Percentiles rank a stretch among this genome's conserved stretches.
These are phyloP conservation scores for Thuidium tamariscinum DNA, from an alignment of 225 moss, liverwort and hornwort genomes.

Conservation along the genomic window DNA sequence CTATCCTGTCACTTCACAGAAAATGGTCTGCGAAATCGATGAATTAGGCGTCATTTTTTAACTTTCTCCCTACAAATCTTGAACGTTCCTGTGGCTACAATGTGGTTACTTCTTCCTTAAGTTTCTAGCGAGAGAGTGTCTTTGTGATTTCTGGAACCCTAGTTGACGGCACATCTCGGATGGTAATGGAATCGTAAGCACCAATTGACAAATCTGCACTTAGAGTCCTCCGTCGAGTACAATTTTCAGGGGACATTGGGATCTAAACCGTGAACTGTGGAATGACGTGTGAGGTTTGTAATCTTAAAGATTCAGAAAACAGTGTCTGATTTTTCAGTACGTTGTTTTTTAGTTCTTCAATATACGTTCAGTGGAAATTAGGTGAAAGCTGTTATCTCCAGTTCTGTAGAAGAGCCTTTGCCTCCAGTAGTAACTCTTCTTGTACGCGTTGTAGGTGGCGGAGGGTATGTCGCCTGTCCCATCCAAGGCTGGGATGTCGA, in stretches of 20 bases:
- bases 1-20: neutral
- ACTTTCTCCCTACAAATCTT: neutral
- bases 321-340: neutral
- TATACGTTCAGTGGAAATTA: neutral
- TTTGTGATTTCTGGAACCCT: neutral
- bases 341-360: neutral
- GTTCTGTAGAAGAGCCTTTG: neutral
- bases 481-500: constrained; percentile 39
- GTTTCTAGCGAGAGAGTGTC: neutral
- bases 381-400: neutral
- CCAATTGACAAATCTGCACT: neutral
- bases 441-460: constrained; percentile 4
- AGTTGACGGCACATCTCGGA: neutral
- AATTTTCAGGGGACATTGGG: neutral
- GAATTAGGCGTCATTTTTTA: neutral
- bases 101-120: too few relatives aligned
- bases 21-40: neutral
- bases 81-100: neutral
- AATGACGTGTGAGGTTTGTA: neutral
- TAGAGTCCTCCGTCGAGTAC: neutral
- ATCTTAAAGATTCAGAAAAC: neutral
- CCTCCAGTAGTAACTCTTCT: neutral
- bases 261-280: too few relatives aligned
- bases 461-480: constrained; percentile 46
- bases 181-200: neutral